A percentile compares a stretch with the other conserved stretches of the same genome.
phyloP scores from a whole-genome alignment of 169 alveolate species.

The Eimeria tenella region DNA sequence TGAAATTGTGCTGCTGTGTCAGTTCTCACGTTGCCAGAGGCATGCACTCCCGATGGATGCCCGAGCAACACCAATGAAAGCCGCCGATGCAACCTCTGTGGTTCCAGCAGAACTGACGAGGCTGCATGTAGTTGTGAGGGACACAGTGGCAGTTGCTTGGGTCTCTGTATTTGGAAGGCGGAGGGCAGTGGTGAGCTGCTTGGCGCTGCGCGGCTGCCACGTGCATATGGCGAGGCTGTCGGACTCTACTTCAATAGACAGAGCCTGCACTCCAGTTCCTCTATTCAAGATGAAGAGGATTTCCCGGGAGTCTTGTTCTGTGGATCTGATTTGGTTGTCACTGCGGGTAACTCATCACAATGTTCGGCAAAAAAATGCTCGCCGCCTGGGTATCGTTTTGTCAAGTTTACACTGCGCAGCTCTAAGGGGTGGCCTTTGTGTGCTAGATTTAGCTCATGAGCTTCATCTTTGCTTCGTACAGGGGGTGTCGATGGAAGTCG shows the following conservation, averaged over 20 bases:
- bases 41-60: neutral
- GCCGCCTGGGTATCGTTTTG: too few species aligned
- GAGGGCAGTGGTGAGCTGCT: conserved; percentile 55
- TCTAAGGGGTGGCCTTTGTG: too few species aligned
- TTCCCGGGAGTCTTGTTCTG: conserved; percentile 49
- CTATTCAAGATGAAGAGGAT: neutral
- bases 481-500: conserved; percentile 62
- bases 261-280: neutral
- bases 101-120: conserved; percentile 12
- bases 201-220: conserved; percentile 49
- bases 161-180: conserved; percentile 53
- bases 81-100: neutral
- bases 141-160: neutral
- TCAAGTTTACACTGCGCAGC: too few species aligned
- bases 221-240: conserved; percentile 47
- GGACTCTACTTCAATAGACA: neutral
- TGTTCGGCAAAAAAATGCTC: neutral
- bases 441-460: too few species aligned
- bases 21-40: conserved; percentile 18
- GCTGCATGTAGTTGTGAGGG: neutral
- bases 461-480: neutral
- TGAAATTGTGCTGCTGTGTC: neutral
- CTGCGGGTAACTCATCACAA: conserved; percentile 32
- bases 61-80: neutral
- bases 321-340: conserved; percentile 48